Conservation (phyloP, 495 filamentous ascomycete genomes). For the Apiosordaria backusii region DNA sequence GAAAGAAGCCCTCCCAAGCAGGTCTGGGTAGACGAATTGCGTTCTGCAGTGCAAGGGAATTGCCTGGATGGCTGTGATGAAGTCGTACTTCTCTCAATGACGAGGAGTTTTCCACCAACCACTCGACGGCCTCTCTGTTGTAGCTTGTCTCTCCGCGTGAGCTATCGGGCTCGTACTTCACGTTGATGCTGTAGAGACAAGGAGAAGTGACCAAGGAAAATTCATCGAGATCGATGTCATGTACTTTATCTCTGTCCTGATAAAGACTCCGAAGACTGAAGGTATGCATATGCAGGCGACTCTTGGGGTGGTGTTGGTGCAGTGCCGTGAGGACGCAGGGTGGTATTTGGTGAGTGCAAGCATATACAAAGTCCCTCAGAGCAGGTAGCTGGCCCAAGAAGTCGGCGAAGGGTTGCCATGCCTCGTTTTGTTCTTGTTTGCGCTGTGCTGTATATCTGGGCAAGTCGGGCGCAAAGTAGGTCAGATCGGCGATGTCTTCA, state of each 20-base stretch:
- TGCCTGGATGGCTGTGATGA: neutral
- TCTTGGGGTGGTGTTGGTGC: neutral
- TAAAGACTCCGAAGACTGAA: conserved; percentile 12
- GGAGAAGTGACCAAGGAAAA: conserved; percentile 3
- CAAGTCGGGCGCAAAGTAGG: neutral
- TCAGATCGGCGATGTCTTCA: neutral
- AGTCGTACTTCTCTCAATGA: neutral
- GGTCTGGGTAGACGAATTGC: neutral
- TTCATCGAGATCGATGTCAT: conserved; percentile 11
- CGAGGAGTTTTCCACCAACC: neutral
- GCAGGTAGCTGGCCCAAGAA: conserved; percentile 7
- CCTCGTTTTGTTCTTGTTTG: conserved; percentile 5
- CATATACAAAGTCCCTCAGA: conserved; percentile 3
- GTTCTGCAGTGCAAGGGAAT: neutral
- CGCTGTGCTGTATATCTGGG: neutral
- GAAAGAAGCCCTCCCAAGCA: neutral
- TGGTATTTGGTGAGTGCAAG: conserved; percentile 2
- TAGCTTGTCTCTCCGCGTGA: neutral
- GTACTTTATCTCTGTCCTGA: neutral
- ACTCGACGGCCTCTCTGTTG: neutral
- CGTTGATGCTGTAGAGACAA: conserved; percentile 10
- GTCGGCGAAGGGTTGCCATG: conserved; percentile 7
- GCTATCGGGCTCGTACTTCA: neutral
- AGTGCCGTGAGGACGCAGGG: neutral
- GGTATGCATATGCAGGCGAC: conserved; percentile 5